phyloP scores from a whole-genome alignment of 2,329 filamentous ascomycete genomes.

The Torrubiella hemipterigena region DNA sequence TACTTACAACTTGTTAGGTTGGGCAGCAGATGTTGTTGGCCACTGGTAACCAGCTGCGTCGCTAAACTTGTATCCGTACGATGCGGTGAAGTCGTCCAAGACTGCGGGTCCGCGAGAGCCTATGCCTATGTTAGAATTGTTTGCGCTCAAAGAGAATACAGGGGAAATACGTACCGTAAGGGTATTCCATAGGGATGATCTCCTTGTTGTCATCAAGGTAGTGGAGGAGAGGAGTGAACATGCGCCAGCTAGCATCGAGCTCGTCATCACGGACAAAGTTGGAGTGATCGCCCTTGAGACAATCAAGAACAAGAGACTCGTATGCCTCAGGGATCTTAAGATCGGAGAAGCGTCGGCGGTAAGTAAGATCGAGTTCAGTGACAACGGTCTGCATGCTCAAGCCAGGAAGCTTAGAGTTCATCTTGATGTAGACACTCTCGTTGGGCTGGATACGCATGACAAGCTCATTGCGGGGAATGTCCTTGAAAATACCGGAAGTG shows the following conservation, averaged over 20 bases:
- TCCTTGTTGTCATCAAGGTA: conserved; percentile 99
- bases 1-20: conserved; percentile 68
- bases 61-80: conserved; percentile 98
- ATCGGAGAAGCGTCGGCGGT: conserved; percentile 95
- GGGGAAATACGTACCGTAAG: conserved; percentile 62
- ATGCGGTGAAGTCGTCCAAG: conserved; percentile 93
- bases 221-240: conserved; percentile 94
- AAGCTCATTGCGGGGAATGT: conserved; percentile 97
- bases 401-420: conserved; percentile 99
- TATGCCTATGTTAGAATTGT: conserved; percentile 25
- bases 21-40: conserved; percentile 62
- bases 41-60: conserved; percentile 94
- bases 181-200: conserved; percentile 98
- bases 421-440: conserved; percentile 99
- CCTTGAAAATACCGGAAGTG: conserved; percentile 98
- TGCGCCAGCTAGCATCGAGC: conserved; percentile 94
- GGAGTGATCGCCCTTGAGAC: conserved; percentile 96
- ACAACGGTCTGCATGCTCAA: conserved; percentile 99
- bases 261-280: conserved; percentile 98
- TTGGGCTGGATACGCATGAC: conserved; percentile 99
- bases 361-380: conserved; percentile 95
- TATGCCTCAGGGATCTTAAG: conserved; percentile 99
- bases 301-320: conserved; percentile 93
- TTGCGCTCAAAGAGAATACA: conserved; percentile 1
- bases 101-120: conserved; percentile 94